Conservation (phyloP, 176 grass and related monocot species). For the Tillandsia fasciculata region DNA sequence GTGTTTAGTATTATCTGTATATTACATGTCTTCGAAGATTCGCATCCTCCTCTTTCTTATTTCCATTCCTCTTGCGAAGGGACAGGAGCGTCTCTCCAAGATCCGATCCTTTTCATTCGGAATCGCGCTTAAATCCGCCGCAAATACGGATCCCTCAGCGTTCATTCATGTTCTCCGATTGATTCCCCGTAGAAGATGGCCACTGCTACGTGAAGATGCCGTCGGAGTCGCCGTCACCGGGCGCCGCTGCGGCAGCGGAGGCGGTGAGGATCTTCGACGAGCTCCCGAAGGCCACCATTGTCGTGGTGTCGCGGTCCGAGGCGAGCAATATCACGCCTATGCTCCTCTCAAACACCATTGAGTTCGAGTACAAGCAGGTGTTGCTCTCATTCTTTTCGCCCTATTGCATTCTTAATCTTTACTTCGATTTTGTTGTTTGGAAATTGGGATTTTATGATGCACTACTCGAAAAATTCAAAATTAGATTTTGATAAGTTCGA, state of each 20-base stretch:
- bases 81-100: too few species aligned
- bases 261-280: conserved; percentile 60
- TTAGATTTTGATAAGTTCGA: too few species aligned
- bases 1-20: too few species aligned
- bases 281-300: conserved; percentile 58
- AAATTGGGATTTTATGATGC: neutral
- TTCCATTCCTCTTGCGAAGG: too few species aligned
- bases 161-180: conserved; percentile 10
- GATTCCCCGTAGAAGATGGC: neutral
- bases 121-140: neutral
- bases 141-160: neutral
- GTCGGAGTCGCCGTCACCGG: conserved; percentile 35
- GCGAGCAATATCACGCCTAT: conserved; percentile 87
- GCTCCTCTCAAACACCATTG: conserved; percentile 89
- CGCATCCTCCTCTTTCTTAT: too few species aligned
- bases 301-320: conserved; percentile 71
- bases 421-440: neutral
- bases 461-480: too few species aligned
- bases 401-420: conserved; percentile 1
- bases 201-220: conserved; percentile 23
- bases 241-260: conserved; percentile 47
- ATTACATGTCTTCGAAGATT: too few species aligned
- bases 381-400: neutral
- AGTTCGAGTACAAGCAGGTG: conserved; percentile 93
- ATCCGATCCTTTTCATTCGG: neutral